Evolutionary conservation across 129 eudicot species (phyloP), one percentile per base, ranked within the genome.

Genomic region (Centaurea solstitialis): DNA sequence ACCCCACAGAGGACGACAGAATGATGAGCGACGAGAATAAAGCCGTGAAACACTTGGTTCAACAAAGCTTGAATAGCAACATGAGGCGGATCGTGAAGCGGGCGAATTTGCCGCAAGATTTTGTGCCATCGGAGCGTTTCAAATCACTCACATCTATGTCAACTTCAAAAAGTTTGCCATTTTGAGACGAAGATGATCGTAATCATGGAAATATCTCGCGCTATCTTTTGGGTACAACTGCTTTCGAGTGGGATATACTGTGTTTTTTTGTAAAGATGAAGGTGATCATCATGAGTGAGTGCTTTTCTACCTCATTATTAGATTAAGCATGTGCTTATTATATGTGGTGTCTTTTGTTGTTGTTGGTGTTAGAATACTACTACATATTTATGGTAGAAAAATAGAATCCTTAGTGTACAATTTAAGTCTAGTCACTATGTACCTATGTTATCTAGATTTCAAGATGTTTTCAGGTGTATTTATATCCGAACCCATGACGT

Each of bases 141-240:
- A 89, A 85, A 87, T 83, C 97, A 6, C 91, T 94, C 73, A 87
- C 94, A 40, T 74, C 89, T 7, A 87, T 94, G 26, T 89, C 97
- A 7, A 94, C 98, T 10, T 94, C 99, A 10, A 94, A 94, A 90
- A 94, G 99, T 88, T 89, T 94, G 65, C 99, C 99, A 65, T 94
- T 94, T 87, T 94, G 93, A 91, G 83, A 76, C 3, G 82, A 67
- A 26, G 62, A 72, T 72, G 43, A 50, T 70, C 13, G 30, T 21
- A 72, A 37, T 33, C 53, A 43, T 4, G 64, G 62, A n/a, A 53
- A 17, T n/a, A 5, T n/a, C 3, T 20, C 22, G 64, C 64, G 17
- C 22, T 53, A 53, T 53, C 64, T 53, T 53, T 17, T 17, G 64
- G 22, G 64, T 53, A 53, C 64, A 53, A 53, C 64, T 53, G 64